phyloP scores from a whole-genome alignment of 208 protist genomes.

The Acanthamoeba sp. region DNA sequence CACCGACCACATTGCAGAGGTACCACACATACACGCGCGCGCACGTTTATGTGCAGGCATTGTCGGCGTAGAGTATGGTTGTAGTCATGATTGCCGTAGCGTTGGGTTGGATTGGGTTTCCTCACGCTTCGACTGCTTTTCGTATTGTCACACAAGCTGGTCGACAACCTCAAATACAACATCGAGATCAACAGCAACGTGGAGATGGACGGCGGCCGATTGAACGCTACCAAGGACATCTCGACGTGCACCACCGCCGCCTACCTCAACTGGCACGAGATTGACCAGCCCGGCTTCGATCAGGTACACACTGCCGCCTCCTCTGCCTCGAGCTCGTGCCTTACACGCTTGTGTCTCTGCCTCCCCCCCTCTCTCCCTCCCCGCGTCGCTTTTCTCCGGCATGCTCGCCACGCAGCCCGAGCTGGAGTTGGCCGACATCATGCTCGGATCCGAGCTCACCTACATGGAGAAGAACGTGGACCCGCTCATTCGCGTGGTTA shows the following conservation, averaged over 20 bases:
- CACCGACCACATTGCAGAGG: constrained; percentile 81
- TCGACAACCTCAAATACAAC: constrained; percentile 86
- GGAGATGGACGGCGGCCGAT: neutral
- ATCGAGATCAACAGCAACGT: constrained; percentile 79
- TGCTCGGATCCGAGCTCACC: constrained; percentile 85
- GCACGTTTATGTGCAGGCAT: neutral
- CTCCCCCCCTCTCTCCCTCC: neutral
- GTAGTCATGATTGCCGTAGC: neutral
- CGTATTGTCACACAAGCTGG: constrained; percentile 14
- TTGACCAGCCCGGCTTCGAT: constrained; percentile 73
- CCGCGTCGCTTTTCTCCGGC: neutral
- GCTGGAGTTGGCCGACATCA: constrained; percentile 80
- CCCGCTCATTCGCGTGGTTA: constrained; percentile 80
- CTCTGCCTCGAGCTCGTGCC: too few relatives aligned
- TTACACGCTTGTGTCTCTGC: too few relatives aligned
- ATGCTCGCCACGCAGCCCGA: neutral
- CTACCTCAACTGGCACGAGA: constrained; percentile 85
- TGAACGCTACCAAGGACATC: constrained; percentile 62
- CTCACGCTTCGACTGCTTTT: neutral
- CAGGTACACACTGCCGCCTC: too few relatives aligned
- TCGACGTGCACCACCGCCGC: constrained; percentile 59
- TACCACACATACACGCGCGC: neutral
- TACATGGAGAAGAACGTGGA: constrained; percentile 83
- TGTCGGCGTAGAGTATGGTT: too few relatives aligned
- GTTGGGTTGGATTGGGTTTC: neutral